Base-by-base conservation (phyloP, 2,329 filamentous ascomycete genomes). In the Pseudopithomyces maydicus region DNA sequence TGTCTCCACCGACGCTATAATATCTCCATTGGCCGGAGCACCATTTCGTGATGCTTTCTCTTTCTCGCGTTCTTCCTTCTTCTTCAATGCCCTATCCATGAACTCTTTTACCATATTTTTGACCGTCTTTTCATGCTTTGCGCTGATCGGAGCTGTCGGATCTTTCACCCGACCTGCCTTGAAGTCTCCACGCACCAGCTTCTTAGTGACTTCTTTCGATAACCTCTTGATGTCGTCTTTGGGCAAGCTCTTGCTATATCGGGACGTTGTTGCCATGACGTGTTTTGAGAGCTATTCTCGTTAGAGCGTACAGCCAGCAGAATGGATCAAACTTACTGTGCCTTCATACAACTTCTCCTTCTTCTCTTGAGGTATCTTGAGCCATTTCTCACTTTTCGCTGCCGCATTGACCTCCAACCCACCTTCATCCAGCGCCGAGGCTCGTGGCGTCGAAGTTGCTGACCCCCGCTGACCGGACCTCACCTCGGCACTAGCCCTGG, bases 321-420 rank as follows among this genome's bases (percentile, higher is more conserved):
- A 35, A 8, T 11, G 2, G 23, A 20, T 2, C 39, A 33, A 17
- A 26, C 80, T 75, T 82, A 96, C 92, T 50, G 92, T 96, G 71
- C 93, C 93, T 75, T 97, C 93, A 69, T 97, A 98, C 2, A 97
- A 83, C 79, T 92, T 97, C 85, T 92, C 96, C 77, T 95, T 91
- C 78, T 97, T 97, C 63, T 97, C 93, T 64, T 87, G 74, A 1
- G 88, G 81, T 32, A 88, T 74, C 57, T 82, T 84, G 54, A 86
- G 84, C 90, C 90, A 92, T 72, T 89, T 90, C 46, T 91, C 88
- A 66, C 83, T 70, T 39, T 65, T 66, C 0, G 69, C 59, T 42
- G 65, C 82, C 65, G 85, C 88, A 6, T 82, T 5, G 8, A 8
- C 8, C 26, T 29, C 26, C 8, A 29, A 4, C 8, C 26, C 81